Percentiles rank a stretch among this genome's conserved stretches.
These are phyloP conservation scores for Setaria viridis DNA, from an alignment of 202 grass and related monocot genomes.

Conservation along the genomic window DNA sequence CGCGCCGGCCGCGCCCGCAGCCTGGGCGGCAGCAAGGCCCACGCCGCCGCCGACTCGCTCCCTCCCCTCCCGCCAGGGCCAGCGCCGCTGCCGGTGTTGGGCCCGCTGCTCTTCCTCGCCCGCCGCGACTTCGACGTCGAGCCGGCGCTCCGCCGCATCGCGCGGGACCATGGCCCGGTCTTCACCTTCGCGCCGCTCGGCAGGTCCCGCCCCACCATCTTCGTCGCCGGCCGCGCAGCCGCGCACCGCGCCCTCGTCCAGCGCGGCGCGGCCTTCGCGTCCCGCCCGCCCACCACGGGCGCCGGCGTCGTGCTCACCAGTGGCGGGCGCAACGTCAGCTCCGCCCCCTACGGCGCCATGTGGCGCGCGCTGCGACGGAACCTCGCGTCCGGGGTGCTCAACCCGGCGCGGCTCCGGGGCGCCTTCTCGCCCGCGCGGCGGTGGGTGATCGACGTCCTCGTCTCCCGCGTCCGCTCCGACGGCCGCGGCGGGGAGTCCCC, in stretches of 20 bases:
- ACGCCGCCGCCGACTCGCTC: background rate
- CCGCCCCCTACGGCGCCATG: slow-evolving; percentile 51
- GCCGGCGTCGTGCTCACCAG: slow-evolving; percentile 45
- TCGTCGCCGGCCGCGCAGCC: slow-evolving; percentile 48
- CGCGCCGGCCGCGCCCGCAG: slow-evolving; percentile 32
- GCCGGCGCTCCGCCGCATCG: slow-evolving; percentile 44
- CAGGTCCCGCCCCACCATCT: slow-evolving; percentile 31
- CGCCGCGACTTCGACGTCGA: slow-evolving; percentile 55
- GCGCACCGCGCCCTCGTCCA: slow-evolving; percentile 65
- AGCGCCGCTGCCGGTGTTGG: slow-evolving; percentile 44
- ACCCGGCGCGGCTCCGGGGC: slow-evolving; percentile 55
- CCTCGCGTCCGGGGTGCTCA: slow-evolving; percentile 56
- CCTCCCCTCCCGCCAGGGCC: slow-evolving; percentile 51
- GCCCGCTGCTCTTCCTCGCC: slow-evolving; percentile 44
- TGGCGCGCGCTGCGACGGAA: slow-evolving; percentile 58
- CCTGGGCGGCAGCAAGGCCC: background rate
- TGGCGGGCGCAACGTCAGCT: slow-evolving; percentile 61
- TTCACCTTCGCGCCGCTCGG: slow-evolving; percentile 54
- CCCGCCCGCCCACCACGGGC: slow-evolving; percentile 38
- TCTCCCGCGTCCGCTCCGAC: slow-evolving; percentile 31
- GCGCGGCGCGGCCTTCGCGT: slow-evolving; percentile 56
- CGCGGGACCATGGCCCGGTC: slow-evolving; percentile 54
- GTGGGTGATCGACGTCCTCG: slow-evolving; percentile 54
- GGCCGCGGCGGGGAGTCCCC: background rate
- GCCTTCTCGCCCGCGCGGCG: slow-evolving; percentile 52